Evolutionary conservation across 805 yeast species (phyloP), one percentile per base, ranked within the genome.

Genomic region (Yarrowia porcina): DNA sequence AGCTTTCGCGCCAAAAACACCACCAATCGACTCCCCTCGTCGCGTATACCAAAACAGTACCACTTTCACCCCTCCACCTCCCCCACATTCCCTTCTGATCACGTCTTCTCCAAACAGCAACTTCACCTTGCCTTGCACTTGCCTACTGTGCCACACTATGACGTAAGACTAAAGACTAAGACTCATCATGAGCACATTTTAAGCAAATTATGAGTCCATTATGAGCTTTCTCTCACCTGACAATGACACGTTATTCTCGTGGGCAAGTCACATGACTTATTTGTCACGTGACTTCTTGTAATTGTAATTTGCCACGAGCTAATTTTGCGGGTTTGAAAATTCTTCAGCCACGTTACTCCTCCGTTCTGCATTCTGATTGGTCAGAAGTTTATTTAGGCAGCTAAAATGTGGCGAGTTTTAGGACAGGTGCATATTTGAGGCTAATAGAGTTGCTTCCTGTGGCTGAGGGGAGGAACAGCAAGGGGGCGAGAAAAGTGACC

Each of bases 261-360:
- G n/a, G n/a, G n/a, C n/a, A n/a, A n/a, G n/a, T 18, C 42, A 38
- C 23, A n/a, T 38, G 42, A 38, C 25, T 5, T 11, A 9, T 32
- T 7, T 32, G 15, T 32, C 42, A 35, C 38, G 38, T 35, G 38
- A n/a, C 38, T n/a, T n/a, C n/a, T n/a, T n/a, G n/a, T n/a, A n/a
- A n/a, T n/a, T n/a, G n/a, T n/a, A n/a, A n/a, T n/a, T n/a, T 39
- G 56, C 56, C 56, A 49, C 56, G 56, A 49, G 56, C 56, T 49
- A 32, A 49, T 49, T 49, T n/a, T 49, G 39, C 20, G 56, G 56
- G 54, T 15, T 28, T 49, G 56, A 49, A 49, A 49, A 49, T 15
- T 49, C 39, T 49, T 49, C 56, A 49, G 56, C 56, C 56, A 49
- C 56, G 56, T 28, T 27, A 28, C 5, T 11, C 10, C 4, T 2